Conservation (phyloP, 2,329 filamentous ascomycete genomes). For the Aspergillus neotritici region DNA sequence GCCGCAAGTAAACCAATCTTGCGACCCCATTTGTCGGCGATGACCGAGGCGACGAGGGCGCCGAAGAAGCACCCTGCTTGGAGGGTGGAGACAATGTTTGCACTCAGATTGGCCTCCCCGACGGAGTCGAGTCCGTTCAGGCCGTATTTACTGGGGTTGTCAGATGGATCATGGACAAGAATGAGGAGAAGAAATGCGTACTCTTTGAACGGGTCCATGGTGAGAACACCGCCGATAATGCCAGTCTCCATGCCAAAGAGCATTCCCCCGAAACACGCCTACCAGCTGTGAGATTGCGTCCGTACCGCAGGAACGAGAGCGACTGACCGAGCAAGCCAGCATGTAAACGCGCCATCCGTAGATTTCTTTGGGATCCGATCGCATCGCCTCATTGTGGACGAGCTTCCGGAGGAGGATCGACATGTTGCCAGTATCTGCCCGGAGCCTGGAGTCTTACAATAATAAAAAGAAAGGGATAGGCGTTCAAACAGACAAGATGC, state of each 20-base stretch:
- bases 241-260: constrained; percentile 63
- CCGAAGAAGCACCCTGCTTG: constrained; percentile 65
- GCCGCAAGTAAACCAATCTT: constrained; percentile 51
- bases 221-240: constrained; percentile 62
- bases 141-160: constrained; percentile 46
- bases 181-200: constrained; percentile 26
- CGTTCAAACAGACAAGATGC: neutral
- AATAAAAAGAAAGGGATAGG: constrained; percentile 6
- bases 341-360: constrained; percentile 65
- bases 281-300: neutral
- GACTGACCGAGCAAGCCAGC: constrained; percentile 53
- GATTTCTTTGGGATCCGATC: constrained; percentile 59
- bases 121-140: constrained; percentile 39
- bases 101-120: constrained; percentile 51
- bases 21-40: constrained; percentile 49
- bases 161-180: constrained; percentile 6
- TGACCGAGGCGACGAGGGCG: constrained; percentile 46
- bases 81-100: constrained; percentile 66
- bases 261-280: constrained; percentile 63
- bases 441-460: neutral
- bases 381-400: constrained; percentile 67
- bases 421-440: constrained; percentile 28
- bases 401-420: constrained; percentile 48
- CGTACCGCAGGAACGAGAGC: constrained; percentile 47
- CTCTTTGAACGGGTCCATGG: constrained; percentile 53